Conservation (phyloP, 371 early-diverging fungal species). For the Syncephalastrum contaminatum region DNA sequence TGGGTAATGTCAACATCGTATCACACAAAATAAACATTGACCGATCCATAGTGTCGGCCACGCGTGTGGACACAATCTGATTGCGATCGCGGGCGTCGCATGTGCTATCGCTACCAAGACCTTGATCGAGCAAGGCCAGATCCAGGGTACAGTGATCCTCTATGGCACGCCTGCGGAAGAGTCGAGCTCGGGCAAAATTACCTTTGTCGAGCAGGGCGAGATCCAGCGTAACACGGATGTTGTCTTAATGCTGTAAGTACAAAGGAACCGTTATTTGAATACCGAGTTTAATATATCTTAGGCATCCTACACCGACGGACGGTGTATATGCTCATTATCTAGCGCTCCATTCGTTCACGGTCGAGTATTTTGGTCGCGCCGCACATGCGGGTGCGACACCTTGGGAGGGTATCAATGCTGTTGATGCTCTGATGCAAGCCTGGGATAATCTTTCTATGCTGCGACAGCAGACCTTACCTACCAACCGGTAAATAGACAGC, state of each 20-base stretch:
- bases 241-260: slow-evolving; percentile 69
- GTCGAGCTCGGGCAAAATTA: slow-evolving; percentile 71
- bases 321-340: slow-evolving; percentile 28
- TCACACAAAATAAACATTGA: slow-evolving; percentile 18
- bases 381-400: slow-evolving; percentile 51
- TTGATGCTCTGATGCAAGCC: slow-evolving; percentile 66
- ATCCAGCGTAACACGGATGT: slow-evolving; percentile 66
- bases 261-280: too few species aligned
- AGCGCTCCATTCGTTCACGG: slow-evolving; percentile 24
- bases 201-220: slow-evolving; percentile 59
- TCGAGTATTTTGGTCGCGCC: slow-evolving; percentile 48
- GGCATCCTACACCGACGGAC: slow-evolving; percentile 29
- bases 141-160: slow-evolving; percentile 63
- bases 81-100: slow-evolving; percentile 72
- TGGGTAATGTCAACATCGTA: slow-evolving; percentile 38
- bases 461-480: slow-evolving; percentile 70
- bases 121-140: slow-evolving; percentile 50
- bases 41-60: slow-evolving; percentile 46
- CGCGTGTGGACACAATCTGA: slow-evolving; percentile 69
- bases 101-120: slow-evolving; percentile 58
- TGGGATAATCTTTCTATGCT: slow-evolving; percentile 65
- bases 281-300: too few species aligned
- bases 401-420: slow-evolving; percentile 75
- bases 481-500: slow-evolving; percentile 26
- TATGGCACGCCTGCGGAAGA: slow-evolving; percentile 87